Evolutionary conservation across 2,329 filamentous ascomycete species (phyloP).

Genomic region (Hypoxylon sp.): DNA sequence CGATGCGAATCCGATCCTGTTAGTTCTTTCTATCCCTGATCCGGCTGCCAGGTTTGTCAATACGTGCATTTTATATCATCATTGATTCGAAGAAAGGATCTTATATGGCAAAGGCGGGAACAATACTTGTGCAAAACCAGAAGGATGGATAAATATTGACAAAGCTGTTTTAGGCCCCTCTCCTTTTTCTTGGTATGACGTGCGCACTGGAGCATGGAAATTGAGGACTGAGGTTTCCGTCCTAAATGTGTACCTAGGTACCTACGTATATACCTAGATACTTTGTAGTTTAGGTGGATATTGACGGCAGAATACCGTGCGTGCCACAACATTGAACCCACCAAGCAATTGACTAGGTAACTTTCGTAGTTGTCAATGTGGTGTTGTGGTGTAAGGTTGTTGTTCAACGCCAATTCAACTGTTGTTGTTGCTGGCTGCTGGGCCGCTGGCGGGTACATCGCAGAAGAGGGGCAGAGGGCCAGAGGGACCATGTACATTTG

Average conservation of each 20-base stretch:
- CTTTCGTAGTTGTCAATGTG: not conserved
- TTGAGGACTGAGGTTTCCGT: not conserved
- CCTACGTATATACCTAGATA: not conserved
- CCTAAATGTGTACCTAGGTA: not conserved
- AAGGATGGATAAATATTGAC: not conserved
- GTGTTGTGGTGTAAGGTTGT: not conserved
- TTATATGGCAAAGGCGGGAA: not conserved
- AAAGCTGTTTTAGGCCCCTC: not conserved
- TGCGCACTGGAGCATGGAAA: not conserved
- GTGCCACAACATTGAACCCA: not conserved
- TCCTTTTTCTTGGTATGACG: not conserved
- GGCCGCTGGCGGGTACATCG: not conserved
- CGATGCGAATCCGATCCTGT: slow-evolving; percentile 6
- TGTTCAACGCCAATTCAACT: not conserved
- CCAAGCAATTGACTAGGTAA: not conserved
- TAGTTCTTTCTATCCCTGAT: slow-evolving; percentile 20
- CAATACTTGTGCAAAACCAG: not conserved
- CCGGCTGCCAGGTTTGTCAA: slow-evolving; percentile 4
- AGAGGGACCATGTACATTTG: slow-evolving; percentile 2
- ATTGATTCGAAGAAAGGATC: not conserved
- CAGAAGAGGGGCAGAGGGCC: slow-evolving; percentile 2
- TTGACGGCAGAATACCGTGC: not conserved
- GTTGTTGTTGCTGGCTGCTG: not conserved
- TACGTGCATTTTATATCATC: not conserved
- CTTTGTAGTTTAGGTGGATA: not conserved